These are phyloP conservation scores for Fusarium aywerte DNA, from an alignment of 2,329 filamentous ascomycete genomes.

Conservation along the genomic window DNA sequence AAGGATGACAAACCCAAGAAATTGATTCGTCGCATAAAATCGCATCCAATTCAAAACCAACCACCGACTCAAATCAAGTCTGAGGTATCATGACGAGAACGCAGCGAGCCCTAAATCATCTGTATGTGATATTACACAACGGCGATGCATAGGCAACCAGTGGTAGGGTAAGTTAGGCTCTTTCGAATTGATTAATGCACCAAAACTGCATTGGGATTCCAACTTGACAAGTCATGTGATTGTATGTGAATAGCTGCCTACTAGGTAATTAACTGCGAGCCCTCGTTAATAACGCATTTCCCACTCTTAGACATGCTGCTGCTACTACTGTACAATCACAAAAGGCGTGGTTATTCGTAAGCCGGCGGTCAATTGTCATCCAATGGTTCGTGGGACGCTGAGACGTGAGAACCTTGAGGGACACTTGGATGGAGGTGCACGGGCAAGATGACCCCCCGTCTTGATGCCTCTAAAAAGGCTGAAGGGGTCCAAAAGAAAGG, in stretches of 20 bases:
- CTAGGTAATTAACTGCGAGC: constrained; percentile 1
- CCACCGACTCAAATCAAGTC: not conserved
- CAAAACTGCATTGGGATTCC: not conserved
- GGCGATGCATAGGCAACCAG: not conserved
- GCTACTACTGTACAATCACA: constrained; percentile 2
- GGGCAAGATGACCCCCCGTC: constrained; percentile 29
- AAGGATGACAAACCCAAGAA: constrained; percentile 36
- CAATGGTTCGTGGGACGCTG: constrained; percentile 31
- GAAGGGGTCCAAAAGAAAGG: not conserved
- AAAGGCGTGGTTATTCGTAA: constrained; percentile 29
- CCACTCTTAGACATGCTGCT: constrained; percentile 11
- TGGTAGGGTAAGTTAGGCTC: not conserved
- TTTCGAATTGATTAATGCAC: not conserved
- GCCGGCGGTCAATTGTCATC: constrained; percentile 30
- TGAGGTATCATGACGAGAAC: constrained; percentile 11
- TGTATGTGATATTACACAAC: not conserved
- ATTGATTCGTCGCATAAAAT: constrained; percentile 36
- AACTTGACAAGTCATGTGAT: not conserved
- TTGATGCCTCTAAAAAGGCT: not conserved
- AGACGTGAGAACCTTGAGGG: constrained; percentile 47
- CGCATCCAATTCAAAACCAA: not conserved
- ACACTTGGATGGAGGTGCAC: constrained; percentile 33
- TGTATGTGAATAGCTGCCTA: not conserved
- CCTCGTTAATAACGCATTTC: constrained; percentile 5
- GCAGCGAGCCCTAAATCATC: not conserved